A percentile compares a stretch with the other conserved stretches of the same genome.
These are phyloP conservation scores for Trifolium pratense DNA, from an alignment of 306 rosid genomes.

Conservation along the genomic window DNA sequence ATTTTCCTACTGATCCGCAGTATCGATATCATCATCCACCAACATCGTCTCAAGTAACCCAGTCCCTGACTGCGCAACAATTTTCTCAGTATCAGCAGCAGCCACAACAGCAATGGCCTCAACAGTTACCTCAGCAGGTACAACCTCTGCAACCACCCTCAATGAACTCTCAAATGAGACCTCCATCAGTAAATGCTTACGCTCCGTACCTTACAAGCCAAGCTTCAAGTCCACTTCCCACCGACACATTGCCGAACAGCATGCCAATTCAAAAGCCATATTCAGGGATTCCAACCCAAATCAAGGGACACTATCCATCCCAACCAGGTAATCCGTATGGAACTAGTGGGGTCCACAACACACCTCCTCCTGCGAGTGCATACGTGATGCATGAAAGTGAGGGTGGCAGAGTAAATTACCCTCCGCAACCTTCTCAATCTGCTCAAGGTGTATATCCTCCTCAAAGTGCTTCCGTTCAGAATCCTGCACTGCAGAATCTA, in stretches of 20 bases:
- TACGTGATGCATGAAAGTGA: constrained; percentile 73
- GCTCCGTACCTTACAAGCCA: constrained; percentile 68
- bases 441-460: constrained; percentile 74
- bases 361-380: constrained; percentile 63
- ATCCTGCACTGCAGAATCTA: constrained; percentile 50
- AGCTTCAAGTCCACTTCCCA: constrained; percentile 61
- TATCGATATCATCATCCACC: constrained; percentile 67
- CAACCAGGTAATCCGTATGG: constrained; percentile 63
- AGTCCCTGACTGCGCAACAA: constrained; percentile 57
- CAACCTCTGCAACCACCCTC: constrained; percentile 66
- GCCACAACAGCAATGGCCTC: constrained; percentile 43
- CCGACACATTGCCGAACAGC: constrained; percentile 63
- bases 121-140: constrained; percentile 53
- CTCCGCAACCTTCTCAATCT: constrained; percentile 63
- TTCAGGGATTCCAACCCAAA: constrained; percentile 68
- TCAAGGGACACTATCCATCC: constrained; percentile 56
- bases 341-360: constrained; percentile 51
- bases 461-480: constrained; percentile 61
- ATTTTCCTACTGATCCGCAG: constrained; percentile 63
- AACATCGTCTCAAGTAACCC: constrained; percentile 63
- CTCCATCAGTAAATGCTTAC: constrained; percentile 53
- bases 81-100: constrained; percentile 78
- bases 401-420: constrained; percentile 63
- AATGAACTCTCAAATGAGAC: constrained; percentile 65
- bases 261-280: constrained; percentile 77